Evolutionary conservation across 306 rosid species (phyloP), one percentile per base, ranked within the genome.

Genomic region (Cicer cuneatum): DNA sequence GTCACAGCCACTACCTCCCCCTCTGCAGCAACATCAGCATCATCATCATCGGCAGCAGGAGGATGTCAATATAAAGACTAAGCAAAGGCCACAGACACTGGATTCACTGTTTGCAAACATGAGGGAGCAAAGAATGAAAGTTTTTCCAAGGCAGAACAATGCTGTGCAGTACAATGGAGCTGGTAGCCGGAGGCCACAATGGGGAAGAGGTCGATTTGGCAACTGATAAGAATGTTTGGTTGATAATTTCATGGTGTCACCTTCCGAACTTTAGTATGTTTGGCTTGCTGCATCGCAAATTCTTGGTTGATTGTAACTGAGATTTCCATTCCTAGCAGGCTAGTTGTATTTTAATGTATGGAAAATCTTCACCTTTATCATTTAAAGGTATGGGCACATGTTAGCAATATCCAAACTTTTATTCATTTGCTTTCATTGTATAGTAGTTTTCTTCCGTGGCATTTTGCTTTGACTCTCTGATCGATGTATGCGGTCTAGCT

Each of bases 71-170:
- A 63, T 4, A 40, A 48, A 71, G 82, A 76, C 84, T 1, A 86
- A 84, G 84, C 98, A 87, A 71, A 91, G 69, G 84, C 88, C 92
- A 37, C 92, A 91, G 38, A 93, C 97, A 3, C 79, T 93, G 39
- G 98, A 93, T 82, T 88, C 87, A 2, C 73, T 87, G 72, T 93
- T 93, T 81, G 96, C 98, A 57, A 91, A 90, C 83, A 83, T 91
- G 93, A 89, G 81, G 83, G 93, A 91, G 86, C 91, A 93, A 70
- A 90, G 98, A 78, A 74, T 89, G 90, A 91, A 81, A 74, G 76
- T 48, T 7, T 66, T 74, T 24, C 78, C 96, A 35, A 90, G 79
- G 77, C 89, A 82, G 80, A 89, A 78, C 74, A 81, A 76, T 76
- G 73, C 35, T 8, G 82, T 57, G 68, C 88, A 24, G 73, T 86